phyloP scores from a whole-genome alignment of 768 basidiomycete species.

The Tricholoma hemisulphureum region DNA sequence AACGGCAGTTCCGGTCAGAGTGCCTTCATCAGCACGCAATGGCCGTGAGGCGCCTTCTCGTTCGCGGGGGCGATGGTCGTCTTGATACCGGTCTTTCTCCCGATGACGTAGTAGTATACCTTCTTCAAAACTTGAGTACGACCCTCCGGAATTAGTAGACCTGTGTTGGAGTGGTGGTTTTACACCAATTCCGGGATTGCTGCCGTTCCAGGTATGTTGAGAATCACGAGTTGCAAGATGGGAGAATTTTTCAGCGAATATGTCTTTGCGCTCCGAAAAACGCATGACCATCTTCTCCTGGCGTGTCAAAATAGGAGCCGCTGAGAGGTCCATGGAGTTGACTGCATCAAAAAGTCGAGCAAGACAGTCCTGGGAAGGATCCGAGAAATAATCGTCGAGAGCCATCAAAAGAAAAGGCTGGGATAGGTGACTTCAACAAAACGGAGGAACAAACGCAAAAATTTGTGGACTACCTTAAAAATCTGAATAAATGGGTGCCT shows the following conservation, averaged over 20 bases:
- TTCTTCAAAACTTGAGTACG: conserved; percentile 71
- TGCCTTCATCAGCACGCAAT: conserved; percentile 38
- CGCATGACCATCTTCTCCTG: conserved; percentile 89
- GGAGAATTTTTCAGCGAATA: conserved; percentile 84
- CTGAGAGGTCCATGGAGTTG: conserved; percentile 86
- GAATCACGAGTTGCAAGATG: conserved; percentile 26
- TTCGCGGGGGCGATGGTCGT: conserved; percentile 37
- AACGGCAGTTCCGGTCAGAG: conserved; percentile 27
- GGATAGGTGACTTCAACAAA: conserved; percentile 8
- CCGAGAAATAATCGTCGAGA: conserved; percentile 89
- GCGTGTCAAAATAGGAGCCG: conserved; percentile 73
- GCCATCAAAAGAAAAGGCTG: conserved; percentile 95
- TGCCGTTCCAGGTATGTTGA: conserved; percentile 28
- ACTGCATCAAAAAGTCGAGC: conserved; percentile 89
- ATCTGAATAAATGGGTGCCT: conserved; percentile 93
- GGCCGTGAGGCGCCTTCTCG: conserved; percentile 25
- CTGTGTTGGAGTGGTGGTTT: conserved; percentile 39
- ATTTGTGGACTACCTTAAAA: conserved; percentile 72
- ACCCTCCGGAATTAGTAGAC: conserved; percentile 56
- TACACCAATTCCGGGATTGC: conserved; percentile 19
- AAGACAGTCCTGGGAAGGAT: conserved; percentile 88
- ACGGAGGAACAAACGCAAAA: background rate
- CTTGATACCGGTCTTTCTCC: conserved; percentile 27
- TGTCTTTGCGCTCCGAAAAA: conserved; percentile 85
- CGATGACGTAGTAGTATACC: conserved; percentile 50